A percentile compares a stretch with the other conserved stretches of the same genome.
These are phyloP conservation scores for Calocybe gangraenosa DNA, from an alignment of 768 basidiomycete species.

Conservation along the genomic window DNA sequence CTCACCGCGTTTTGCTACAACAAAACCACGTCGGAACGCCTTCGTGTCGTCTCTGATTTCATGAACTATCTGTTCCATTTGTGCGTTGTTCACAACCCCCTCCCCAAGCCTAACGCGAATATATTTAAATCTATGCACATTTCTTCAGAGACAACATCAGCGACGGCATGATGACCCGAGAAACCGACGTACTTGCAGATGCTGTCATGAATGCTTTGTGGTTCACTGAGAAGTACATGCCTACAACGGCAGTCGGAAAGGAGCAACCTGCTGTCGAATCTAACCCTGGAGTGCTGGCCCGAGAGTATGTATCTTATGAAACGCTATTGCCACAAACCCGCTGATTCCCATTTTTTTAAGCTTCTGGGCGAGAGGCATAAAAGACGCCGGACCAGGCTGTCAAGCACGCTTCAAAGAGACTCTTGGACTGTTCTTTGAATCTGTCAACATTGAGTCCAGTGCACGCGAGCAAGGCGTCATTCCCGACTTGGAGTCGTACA, in stretches of 20 bases:
- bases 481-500: slow-evolving; percentile 72
- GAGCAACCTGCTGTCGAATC: slow-evolving; percentile 37
- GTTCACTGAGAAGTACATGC: slow-evolving; percentile 48
- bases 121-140: neutral
- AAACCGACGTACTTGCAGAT: slow-evolving; percentile 53
- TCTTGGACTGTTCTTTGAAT: slow-evolving; percentile 63
- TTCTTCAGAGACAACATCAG: slow-evolving; percentile 61
- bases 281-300: slow-evolving; percentile 59
- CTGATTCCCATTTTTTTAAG: slow-evolving; percentile 28
- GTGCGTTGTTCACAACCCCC: slow-evolving; percentile 32
- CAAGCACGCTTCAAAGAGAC: slow-evolving; percentile 71
- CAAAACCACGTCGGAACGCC: slow-evolving; percentile 47
- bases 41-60: slow-evolving; percentile 66
- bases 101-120: neutral
- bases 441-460: slow-evolving; percentile 57
- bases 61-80: slow-evolving; percentile 58
- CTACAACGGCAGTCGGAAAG: slow-evolving; percentile 36
- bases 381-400: slow-evolving; percentile 49
- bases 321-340: neutral
- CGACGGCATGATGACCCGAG: slow-evolving; percentile 69
- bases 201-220: slow-evolving; percentile 71
- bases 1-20: slow-evolving; percentile 66
- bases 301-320: slow-evolving; percentile 40
- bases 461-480: slow-evolving; percentile 50
- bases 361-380: slow-evolving; percentile 64